These are phyloP conservation scores for Neopestalotiopsis sp. DNA, from an alignment of 2,329 filamentous ascomycete genomes.

Conservation along the genomic window DNA sequence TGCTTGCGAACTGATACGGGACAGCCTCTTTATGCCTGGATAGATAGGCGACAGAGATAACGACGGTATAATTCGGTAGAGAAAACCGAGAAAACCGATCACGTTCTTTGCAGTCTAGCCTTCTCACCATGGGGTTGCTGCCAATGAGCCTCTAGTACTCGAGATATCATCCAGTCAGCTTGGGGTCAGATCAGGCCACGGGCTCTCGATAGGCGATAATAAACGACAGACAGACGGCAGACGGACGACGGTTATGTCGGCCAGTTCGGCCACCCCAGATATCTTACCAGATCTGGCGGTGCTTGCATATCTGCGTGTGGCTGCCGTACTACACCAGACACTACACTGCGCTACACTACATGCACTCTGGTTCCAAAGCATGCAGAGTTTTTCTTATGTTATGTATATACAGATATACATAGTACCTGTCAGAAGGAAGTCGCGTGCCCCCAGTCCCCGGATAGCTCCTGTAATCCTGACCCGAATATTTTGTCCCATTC, in stretches of 20 bases:
- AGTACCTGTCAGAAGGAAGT: neutral
- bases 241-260: neutral
- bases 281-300: neutral
- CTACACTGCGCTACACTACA: neutral
- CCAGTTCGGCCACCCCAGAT: neutral
- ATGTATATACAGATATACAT: neutral
- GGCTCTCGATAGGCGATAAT: too few species aligned
- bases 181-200: too few species aligned
- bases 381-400: neutral
- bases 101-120: neutral
- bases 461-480: too few species aligned
- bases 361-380: neutral
- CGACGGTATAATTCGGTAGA: neutral
- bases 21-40: neutral
- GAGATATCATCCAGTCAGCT: neutral
- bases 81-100: constrained; percentile 4
- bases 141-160: neutral
- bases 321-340: neutral
- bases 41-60: neutral
- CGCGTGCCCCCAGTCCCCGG: neutral
- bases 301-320: neutral
- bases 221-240: too few species aligned
- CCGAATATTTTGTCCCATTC: too few species aligned
- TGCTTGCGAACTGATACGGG: too few species aligned
- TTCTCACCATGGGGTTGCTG: neutral